Conservation (phyloP, 305 asterid species). For the Stenogyne calaminthoides region DNA sequence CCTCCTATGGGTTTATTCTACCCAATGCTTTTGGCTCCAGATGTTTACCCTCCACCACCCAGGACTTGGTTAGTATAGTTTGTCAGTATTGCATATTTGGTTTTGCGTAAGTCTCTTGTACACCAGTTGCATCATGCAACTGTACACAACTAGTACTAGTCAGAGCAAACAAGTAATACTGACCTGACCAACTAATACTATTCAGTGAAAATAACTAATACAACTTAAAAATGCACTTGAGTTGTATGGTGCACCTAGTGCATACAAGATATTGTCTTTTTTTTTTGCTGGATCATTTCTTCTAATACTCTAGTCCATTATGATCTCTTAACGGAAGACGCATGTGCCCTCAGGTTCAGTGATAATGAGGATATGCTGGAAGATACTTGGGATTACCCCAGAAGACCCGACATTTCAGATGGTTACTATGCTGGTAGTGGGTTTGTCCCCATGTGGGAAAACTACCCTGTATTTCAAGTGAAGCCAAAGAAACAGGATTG, state of each 20-base stretch:
- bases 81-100: background rate
- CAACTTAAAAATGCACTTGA: too few species aligned
- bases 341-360: constrained; percentile 69
- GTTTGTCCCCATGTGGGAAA: constrained; percentile 87
- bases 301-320: constrained; percentile 20
- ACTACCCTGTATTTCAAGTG: constrained; percentile 66
- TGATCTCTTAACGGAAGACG: constrained; percentile 13
- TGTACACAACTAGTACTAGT: too few species aligned
- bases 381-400: constrained; percentile 75
- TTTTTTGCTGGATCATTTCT: constrained; percentile 18
- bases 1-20: constrained; percentile 99
- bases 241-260: too few species aligned
- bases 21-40: constrained; percentile 91
- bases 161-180: too few species aligned
- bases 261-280: too few species aligned
- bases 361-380: constrained; percentile 97
- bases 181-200: too few species aligned
- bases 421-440: constrained; percentile 63
- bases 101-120: too few species aligned
- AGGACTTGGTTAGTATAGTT: constrained; percentile 62
- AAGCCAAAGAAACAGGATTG: constrained; percentile 76
- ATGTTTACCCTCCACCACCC: constrained; percentile 95
- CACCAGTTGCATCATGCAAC: too few species aligned
- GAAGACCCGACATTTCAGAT: constrained; percentile 59
- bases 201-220: too few species aligned